Evolutionary conservation across 371 early-diverging fungal genomes (phyloP).

Genomic region (Mucor mucedo): DNA sequence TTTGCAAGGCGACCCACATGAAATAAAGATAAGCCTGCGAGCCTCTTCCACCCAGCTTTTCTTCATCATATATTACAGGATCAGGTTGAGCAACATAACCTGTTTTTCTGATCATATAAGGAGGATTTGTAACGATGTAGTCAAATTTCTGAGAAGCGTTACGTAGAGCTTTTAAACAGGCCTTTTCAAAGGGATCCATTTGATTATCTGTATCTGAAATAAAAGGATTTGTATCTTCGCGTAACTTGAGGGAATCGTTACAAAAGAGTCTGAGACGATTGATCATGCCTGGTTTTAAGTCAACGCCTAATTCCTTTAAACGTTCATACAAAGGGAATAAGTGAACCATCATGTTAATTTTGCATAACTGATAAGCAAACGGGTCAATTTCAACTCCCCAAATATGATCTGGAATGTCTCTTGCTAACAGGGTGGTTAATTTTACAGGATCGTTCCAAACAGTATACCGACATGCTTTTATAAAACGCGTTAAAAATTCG

Average conservation of each 20-base stretch:
- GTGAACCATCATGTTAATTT: slow-evolving; percentile 47
- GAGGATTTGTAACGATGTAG: slow-evolving; percentile 71
- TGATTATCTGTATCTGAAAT: slow-evolving; percentile 1
- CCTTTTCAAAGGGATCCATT: slow-evolving; percentile 43
- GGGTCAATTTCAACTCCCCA: slow-evolving; percentile 72
- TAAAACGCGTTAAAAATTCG: slow-evolving; percentile 52
- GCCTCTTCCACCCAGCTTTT: slow-evolving; percentile 51
- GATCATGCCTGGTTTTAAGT: slow-evolving; percentile 18
- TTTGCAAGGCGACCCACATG: slow-evolving; percentile 52
- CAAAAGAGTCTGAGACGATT: slow-evolving; percentile 57
- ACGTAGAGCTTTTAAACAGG: slow-evolving; percentile 48
- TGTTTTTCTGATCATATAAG: slow-evolving; percentile 70
- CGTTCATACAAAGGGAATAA: slow-evolving; percentile 47
- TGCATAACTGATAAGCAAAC: slow-evolving; percentile 55
- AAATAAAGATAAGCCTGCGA: slow-evolving; percentile 54
- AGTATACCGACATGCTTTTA: slow-evolving; percentile 33
- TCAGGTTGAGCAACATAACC: slow-evolving; percentile 66
- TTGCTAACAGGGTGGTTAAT: slow-evolving; percentile 34
- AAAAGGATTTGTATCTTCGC: slow-evolving; percentile 29
- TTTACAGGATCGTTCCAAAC: slow-evolving; percentile 49
- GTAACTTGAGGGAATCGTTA: slow-evolving; percentile 62
- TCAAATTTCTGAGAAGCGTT: slow-evolving; percentile 53
- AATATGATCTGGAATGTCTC: slow-evolving; percentile 42
- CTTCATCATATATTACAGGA: slow-evolving; percentile 57
- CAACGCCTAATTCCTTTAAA: slow-evolving; percentile 24